Percentiles rank a stretch among this genome's conserved stretches.
Conservation (phyloP, 805 yeast genomes). For the Brettanomyces anomalus region DNA sequence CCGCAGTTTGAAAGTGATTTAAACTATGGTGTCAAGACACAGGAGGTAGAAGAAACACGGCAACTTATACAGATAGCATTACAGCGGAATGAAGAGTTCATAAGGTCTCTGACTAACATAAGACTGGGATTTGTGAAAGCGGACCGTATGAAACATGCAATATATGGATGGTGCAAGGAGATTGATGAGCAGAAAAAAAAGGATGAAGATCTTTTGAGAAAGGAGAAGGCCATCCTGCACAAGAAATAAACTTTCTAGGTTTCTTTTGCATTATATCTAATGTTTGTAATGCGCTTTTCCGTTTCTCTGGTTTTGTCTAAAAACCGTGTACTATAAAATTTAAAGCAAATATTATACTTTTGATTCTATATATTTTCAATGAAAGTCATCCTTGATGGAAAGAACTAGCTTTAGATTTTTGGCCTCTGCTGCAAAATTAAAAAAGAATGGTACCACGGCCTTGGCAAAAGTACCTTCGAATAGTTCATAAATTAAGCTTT, state of each 20-base stretch:
- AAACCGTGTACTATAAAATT: not conserved
- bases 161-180: constrained; percentile 80
- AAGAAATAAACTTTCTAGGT: not conserved
- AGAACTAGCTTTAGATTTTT: constrained; percentile 8
- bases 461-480: constrained; percentile 47
- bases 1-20: constrained; percentile 44
- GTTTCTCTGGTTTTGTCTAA: too few relatives aligned
- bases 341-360: not conserved
- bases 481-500: constrained; percentile 53
- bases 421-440: not conserved
- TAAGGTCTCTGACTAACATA: constrained; percentile 64
- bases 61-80: constrained; percentile 70
- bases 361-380: not conserved
- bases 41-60: constrained; percentile 59
- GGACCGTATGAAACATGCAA: constrained; percentile 59
- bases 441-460: constrained; percentile 9
- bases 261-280: too few relatives aligned
- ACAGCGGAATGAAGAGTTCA: constrained; percentile 81
- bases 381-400: constrained; percentile 2
- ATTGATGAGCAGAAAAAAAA: constrained; percentile 45
- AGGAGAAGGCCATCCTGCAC: not conserved
- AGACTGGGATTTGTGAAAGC: constrained; percentile 74
- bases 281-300: too few relatives aligned
- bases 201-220: not conserved
- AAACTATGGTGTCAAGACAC: constrained; percentile 39